Conservation (phyloP, 2,329 filamentous ascomycete genomes). For the Bisporella sp. region DNA sequence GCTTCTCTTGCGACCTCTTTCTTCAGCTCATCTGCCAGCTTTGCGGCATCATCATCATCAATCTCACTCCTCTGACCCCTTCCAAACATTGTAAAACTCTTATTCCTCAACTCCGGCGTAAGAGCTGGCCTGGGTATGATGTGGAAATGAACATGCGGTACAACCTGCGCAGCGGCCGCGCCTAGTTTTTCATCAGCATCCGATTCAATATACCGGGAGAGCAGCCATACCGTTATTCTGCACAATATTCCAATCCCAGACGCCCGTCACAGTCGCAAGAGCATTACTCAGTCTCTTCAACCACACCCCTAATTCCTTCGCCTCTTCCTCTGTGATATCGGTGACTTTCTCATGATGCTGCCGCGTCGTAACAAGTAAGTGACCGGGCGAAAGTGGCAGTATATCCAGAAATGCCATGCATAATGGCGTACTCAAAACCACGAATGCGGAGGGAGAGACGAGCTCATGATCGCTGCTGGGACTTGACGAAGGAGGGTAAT, state of each 20-base stretch:
- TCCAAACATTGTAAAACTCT: slow-evolving; percentile 75
- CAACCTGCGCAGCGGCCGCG: slow-evolving; percentile 81
- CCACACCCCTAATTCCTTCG: slow-evolving; percentile 57
- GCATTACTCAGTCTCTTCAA: slow-evolving; percentile 68
- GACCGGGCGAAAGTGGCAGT: slow-evolving; percentile 75
- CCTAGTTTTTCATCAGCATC: slow-evolving; percentile 36
- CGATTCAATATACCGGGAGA: not conserved
- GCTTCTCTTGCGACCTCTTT: slow-evolving; percentile 39
- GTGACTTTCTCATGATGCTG: slow-evolving; percentile 71
- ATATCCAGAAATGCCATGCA: slow-evolving; percentile 91
- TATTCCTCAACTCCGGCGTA: slow-evolving; percentile 42
- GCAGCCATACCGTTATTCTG: slow-evolving; percentile 76
- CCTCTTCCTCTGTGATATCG: slow-evolving; percentile 57
- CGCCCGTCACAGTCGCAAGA: slow-evolving; percentile 60
- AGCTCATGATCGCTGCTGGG: slow-evolving; percentile 33
- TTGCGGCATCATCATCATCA: slow-evolving; percentile 65
- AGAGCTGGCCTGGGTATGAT: slow-evolving; percentile 76
- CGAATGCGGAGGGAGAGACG: slow-evolving; percentile 35
- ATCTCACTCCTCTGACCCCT: slow-evolving; percentile 64
- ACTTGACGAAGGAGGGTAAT: slow-evolving; percentile 34
- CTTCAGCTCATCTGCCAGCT: slow-evolving; percentile 50
- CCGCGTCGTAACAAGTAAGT: slow-evolving; percentile 76
- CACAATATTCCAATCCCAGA: slow-evolving; percentile 89
- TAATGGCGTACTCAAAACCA: slow-evolving; percentile 71
- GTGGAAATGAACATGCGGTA: slow-evolving; percentile 92